Conservation (phyloP, 805 yeast genomes). For the Alloascoidea africana region DNA sequence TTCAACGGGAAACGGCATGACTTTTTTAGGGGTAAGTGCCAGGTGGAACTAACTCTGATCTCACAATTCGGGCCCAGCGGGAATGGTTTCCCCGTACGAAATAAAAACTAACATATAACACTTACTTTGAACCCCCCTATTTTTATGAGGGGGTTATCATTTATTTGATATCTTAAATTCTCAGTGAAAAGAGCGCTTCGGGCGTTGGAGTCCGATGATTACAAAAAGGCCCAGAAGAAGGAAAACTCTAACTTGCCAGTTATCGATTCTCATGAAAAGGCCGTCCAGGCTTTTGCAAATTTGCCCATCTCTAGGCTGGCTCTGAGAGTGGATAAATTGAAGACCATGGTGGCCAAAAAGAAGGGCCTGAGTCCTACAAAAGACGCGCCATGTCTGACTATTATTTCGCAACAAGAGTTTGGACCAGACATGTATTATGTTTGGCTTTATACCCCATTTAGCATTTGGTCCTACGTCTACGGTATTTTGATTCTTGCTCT, state of each 20-base stretch:
- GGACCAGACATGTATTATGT: conserved; percentile 45
- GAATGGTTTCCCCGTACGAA: too few relatives aligned
- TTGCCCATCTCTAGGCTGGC: conserved; percentile 63
- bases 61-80: too few relatives aligned
- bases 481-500: conserved; percentile 53
- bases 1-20: conserved; percentile 42
- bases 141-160: conserved; percentile 3
- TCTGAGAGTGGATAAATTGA: conserved; percentile 62
- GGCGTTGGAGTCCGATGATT: conserved; percentile 63
- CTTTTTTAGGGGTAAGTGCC: conserved; percentile 59
- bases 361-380: conserved; percentile 60
- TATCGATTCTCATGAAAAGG: conserved; percentile 34
- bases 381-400: conserved; percentile 21
- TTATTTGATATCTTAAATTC: not conserved
- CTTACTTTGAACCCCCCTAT: too few relatives aligned
- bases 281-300: conserved; percentile 44
- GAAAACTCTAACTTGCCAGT: conserved; percentile 33
- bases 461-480: conserved; percentile 44
- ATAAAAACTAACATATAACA: too few relatives aligned
- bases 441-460: conserved; percentile 71
- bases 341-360: conserved; percentile 40
- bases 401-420: conserved; percentile 21
- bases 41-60: not conserved
- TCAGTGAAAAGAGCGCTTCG: conserved; percentile 58
- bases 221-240: conserved; percentile 29